Evolutionary conservation across 257 asterid genomes (phyloP).

Genomic region (Solanum habrochaites): DNA sequence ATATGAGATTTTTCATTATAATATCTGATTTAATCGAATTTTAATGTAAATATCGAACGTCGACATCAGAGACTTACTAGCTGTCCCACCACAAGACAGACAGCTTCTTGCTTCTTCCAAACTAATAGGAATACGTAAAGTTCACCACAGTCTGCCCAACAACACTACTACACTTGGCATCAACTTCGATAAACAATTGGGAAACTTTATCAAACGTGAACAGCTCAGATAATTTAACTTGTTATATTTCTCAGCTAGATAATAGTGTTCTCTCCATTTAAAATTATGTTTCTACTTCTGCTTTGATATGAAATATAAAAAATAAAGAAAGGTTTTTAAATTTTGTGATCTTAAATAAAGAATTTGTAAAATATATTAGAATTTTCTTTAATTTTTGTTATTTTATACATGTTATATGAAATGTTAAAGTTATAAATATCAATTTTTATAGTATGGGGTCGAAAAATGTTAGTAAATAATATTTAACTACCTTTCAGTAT

Average conservation of each 20-base stretch:
- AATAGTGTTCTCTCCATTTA: background rate
- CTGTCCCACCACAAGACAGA: background rate
- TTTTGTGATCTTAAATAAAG: background rate
- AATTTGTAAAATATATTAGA: background rate
- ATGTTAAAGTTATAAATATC: background rate
- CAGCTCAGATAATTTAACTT: background rate
- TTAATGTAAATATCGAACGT: rapidly evolving
- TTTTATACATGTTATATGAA: background rate
- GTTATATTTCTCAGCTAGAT: background rate
- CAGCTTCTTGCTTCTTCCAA: background rate
- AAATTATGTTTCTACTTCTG: background rate
- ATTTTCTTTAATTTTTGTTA: background rate
- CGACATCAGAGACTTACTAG: too few relatives aligned
- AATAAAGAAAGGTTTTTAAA: rapidly evolving
- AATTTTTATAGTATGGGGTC: too few relatives aligned
- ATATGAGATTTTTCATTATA: too few relatives aligned
- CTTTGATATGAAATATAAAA: background rate
- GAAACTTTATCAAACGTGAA: background rate
- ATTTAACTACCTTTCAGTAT: background rate
- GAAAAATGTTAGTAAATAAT: too few relatives aligned
- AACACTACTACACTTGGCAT: background rate
- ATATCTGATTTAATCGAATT: rapidly evolving
- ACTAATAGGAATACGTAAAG: background rate
- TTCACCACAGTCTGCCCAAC: background rate
- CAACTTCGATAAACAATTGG: background rate